Conservation (phyloP, 106 monocot genomes). For the Dioscorea alata region DNA sequence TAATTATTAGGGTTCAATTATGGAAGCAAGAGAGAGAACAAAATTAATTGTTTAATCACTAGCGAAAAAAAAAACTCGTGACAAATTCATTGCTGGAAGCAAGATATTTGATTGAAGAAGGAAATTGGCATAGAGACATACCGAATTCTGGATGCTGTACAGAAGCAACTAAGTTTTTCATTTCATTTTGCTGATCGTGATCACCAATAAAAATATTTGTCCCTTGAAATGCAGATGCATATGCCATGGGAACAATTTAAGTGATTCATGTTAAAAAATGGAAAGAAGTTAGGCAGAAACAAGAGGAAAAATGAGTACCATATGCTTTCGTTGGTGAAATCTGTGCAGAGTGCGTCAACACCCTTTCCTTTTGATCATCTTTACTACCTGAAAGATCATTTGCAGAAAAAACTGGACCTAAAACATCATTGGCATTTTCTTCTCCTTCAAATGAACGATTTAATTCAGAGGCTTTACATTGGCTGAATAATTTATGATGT, state of each 20-base stretch:
- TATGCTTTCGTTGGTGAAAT: conserved; percentile 1
- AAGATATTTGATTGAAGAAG: background rate
- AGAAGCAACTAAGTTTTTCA: background rate
- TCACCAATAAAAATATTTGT: background rate
- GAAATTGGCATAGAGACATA: background rate
- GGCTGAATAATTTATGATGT: background rate
- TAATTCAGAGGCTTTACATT: background rate
- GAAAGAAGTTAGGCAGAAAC: background rate
- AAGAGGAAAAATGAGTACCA: conserved; percentile 12
- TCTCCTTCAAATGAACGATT: background rate
- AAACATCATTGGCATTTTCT: background rate
- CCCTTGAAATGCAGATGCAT: background rate
- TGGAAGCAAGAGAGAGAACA: background rate
- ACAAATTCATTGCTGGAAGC: background rate
- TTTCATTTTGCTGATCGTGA: background rate
- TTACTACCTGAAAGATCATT: background rate
- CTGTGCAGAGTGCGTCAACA: background rate
- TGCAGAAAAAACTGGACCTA: background rate
- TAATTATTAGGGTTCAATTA: background rate
- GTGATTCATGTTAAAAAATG: background rate
- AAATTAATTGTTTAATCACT: background rate
- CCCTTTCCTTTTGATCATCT: background rate
- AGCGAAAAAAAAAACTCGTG: background rate
- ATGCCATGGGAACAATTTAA: background rate
- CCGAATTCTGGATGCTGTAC: background rate